These are phyloP conservation scores for Starmerella tilneyi DNA, from an alignment of 805 yeast genomes.

Conservation along the genomic window DNA sequence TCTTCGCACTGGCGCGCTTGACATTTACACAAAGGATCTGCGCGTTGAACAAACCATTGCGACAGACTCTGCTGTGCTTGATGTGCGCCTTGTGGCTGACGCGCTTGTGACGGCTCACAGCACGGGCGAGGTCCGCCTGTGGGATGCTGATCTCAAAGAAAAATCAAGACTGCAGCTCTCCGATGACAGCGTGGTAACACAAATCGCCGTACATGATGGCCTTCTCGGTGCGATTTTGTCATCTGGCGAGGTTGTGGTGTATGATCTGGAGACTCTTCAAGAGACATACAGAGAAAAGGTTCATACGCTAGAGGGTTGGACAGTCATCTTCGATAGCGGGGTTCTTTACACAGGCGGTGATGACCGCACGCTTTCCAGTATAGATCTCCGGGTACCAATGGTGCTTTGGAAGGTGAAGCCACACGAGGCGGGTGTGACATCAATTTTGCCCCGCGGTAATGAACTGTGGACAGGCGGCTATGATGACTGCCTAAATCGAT, in stretches of 20 bases:
- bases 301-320: slow-evolving; percentile 84
- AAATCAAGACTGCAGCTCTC: slow-evolving; percentile 35
- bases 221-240: slow-evolving; percentile 53
- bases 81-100: slow-evolving; percentile 49
- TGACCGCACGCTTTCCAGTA: slow-evolving; percentile 65
- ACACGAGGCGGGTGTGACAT: slow-evolving; percentile 87
- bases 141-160: slow-evolving; percentile 37
- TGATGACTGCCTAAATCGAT: slow-evolving; percentile 62
- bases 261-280: slow-evolving; percentile 26
- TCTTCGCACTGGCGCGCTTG: slow-evolving; percentile 53
- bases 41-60: slow-evolving; percentile 19
- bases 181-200: slow-evolving; percentile 54
- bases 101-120: slow-evolving; percentile 51
- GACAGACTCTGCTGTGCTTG: slow-evolving; percentile 49
- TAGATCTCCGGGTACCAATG: slow-evolving; percentile 44
- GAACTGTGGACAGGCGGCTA: slow-evolving; percentile 80
- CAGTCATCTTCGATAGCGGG: slow-evolving; percentile 45
- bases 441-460: slow-evolving; percentile 47
- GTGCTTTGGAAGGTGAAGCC: slow-evolving; percentile 36
- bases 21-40: slow-evolving; percentile 31
- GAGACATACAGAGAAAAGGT: slow-evolving; percentile 24
- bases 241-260: slow-evolving; percentile 46
- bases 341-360: slow-evolving; percentile 79
- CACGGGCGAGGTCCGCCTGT: slow-evolving; percentile 59
- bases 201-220: slow-evolving; percentile 25